phyloP scores from a whole-genome alignment of 306 rosid species.

The Vigna radiata region DNA sequence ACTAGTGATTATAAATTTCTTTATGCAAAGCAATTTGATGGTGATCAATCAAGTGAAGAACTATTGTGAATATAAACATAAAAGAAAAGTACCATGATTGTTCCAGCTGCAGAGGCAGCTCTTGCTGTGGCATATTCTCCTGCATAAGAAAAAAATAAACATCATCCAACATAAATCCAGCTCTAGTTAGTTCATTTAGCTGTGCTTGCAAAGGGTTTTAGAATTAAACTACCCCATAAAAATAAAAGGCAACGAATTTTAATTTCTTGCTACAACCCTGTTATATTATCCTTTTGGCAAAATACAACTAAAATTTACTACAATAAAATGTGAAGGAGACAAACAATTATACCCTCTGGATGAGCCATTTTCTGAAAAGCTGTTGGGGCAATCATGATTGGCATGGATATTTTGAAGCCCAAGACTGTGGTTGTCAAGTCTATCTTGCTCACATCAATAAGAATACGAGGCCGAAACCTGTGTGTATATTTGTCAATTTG shows the following conservation, averaged over 20 bases:
- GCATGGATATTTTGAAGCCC: constrained; percentile 98
- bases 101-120: constrained; percentile 88
- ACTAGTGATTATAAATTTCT: not conserved
- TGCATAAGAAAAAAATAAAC: constrained; percentile 39
- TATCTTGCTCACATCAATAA: constrained; percentile 93
- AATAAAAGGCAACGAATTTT: not conserved
- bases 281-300: constrained; percentile 3
- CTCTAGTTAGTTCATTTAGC: not conserved
- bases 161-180: constrained; percentile 40
- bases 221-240: not conserved
- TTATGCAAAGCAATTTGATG: not conserved
- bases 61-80: constrained; percentile 1
- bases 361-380: constrained; percentile 99
- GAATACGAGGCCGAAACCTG: constrained; percentile 98
- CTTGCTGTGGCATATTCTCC: constrained; percentile 92
- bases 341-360: constrained; percentile 74
- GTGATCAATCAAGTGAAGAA: constrained; percentile 16
- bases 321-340: constrained; percentile 31
- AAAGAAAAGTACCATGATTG: constrained; percentile 74
- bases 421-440: constrained; percentile 86
- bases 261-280: not conserved
- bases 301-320: not conserved
- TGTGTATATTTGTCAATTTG: constrained; percentile 39
- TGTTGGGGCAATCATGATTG: constrained; percentile 98
- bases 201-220: not conserved